Evolutionary conservation across 176 grass and related monocot genomes (phyloP).

Genomic region (Oryza officinalis): DNA sequence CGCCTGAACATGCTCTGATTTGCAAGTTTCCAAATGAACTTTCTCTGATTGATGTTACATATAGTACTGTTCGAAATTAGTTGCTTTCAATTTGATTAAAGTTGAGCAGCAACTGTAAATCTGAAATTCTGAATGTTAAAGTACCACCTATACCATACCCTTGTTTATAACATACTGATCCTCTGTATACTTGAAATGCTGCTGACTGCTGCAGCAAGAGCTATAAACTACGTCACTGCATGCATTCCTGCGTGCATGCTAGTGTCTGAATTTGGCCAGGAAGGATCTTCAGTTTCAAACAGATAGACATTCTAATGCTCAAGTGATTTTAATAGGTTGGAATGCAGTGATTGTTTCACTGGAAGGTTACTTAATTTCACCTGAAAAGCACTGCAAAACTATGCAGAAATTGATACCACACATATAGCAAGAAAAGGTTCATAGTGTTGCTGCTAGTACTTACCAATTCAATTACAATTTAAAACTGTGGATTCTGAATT

Average conservation of each 20-base stretch:
- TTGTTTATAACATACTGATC: background rate
- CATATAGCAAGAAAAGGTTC: too few species aligned
- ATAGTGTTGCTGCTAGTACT: too few species aligned
- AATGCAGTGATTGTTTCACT: background rate
- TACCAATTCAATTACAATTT: too few species aligned
- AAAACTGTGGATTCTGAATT: too few species aligned
- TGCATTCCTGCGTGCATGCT: background rate
- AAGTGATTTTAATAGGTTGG: background rate
- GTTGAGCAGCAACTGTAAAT: background rate
- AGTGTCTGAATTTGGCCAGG: background rate
- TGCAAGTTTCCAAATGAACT: background rate
- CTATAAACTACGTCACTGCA: too few species aligned
- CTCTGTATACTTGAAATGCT: background rate
- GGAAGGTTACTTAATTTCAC: background rate
- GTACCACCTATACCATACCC: background rate
- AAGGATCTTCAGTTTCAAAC: background rate
- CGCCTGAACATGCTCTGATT: background rate
- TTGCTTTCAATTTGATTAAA: background rate
- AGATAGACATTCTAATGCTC: background rate
- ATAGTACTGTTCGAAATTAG: too few species aligned
- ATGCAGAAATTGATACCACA: background rate
- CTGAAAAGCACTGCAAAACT: background rate
- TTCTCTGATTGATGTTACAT: background rate
- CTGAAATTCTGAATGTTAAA: background rate
- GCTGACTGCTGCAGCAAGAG: background rate